Evolutionary conservation across 306 rosid species (phyloP).

Genomic region (Biancaea sappan): DNA sequence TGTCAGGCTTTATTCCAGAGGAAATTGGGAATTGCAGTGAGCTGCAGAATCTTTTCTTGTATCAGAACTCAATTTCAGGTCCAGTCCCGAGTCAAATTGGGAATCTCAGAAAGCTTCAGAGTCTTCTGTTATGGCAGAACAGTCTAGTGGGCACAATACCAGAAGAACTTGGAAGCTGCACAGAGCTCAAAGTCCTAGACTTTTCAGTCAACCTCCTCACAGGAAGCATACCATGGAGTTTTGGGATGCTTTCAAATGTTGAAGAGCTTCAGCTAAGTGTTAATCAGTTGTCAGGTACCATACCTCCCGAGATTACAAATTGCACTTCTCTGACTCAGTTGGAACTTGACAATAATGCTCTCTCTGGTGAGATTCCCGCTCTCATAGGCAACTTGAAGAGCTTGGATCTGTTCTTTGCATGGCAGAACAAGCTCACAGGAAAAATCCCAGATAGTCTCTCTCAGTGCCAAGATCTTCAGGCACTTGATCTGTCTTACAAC

Average conservation of each 20-base stretch:
- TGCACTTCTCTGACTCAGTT: constrained; percentile 64
- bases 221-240: constrained; percentile 75
- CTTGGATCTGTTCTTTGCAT: constrained; percentile 70
- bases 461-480: constrained; percentile 63
- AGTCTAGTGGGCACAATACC: constrained; percentile 77
- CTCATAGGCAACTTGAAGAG: constrained; percentile 72
- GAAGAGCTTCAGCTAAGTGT: constrained; percentile 82
- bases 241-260: constrained; percentile 67
- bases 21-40: constrained; percentile 87
- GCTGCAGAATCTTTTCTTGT: constrained; percentile 68
- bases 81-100: constrained; percentile 67
- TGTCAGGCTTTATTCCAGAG: constrained; percentile 79
- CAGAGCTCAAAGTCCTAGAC: constrained; percentile 63
- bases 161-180: constrained; percentile 72
- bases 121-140: constrained; percentile 80
- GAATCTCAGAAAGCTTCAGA: constrained; percentile 59
- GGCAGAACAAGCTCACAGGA: constrained; percentile 86
- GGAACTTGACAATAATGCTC: constrained; percentile 80
- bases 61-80: constrained; percentile 77
- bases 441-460: constrained; percentile 75
- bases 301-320: constrained; percentile 78
- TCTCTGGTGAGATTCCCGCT: constrained; percentile 77
- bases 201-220: constrained; percentile 76
- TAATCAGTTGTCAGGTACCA: constrained; percentile 70
- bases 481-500: constrained; percentile 87